These are phyloP conservation scores for Dryas octopetala DNA, from an alignment of 306 rosid genomes.

Conservation along the genomic window DNA sequence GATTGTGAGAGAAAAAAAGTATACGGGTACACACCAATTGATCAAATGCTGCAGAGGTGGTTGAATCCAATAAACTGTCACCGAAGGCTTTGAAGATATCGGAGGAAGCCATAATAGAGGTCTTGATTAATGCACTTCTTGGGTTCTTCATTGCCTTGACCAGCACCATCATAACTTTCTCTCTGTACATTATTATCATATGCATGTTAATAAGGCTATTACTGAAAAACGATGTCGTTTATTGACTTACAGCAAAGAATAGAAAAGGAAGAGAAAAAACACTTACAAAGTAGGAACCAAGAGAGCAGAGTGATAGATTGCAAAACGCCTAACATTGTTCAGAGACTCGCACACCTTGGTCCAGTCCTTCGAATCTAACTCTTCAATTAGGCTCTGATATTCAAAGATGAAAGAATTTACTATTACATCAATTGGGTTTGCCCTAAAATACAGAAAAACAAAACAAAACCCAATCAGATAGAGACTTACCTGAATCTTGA, in stretches of 20 bases:
- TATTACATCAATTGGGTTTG: conserved; percentile 11
- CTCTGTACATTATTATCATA: conserved; percentile 44
- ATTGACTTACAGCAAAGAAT: background rate
- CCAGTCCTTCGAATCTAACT: conserved; percentile 78
- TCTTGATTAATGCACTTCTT: conserved; percentile 85
- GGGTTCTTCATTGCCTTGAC: conserved; percentile 90
- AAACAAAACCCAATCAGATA: background rate
- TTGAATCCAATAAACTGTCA: conserved; percentile 61
- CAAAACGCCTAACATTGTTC: conserved; percentile 69
- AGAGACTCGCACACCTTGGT: conserved; percentile 67
- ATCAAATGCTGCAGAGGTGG: conserved; percentile 61
- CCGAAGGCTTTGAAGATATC: conserved; percentile 77
- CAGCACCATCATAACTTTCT: conserved; percentile 57
- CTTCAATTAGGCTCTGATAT: conserved; percentile 60
- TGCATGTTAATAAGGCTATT: conserved; percentile 21
- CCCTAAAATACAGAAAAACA: background rate
- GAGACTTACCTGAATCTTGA: conserved; percentile 52
- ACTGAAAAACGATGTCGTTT: background rate
- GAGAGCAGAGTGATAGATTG: conserved; percentile 56
- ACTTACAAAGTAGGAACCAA: conserved; percentile 46
- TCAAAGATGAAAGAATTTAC: background rate
- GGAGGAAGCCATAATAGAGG: conserved; percentile 90
- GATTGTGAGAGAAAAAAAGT: background rate
- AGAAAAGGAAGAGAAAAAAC: background rate
- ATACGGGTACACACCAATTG: conserved; percentile 52